Evolutionary conservation across 2,329 filamentous ascomycete species (phyloP).

Genomic region (Aspergillus pseudoterreus): DNA sequence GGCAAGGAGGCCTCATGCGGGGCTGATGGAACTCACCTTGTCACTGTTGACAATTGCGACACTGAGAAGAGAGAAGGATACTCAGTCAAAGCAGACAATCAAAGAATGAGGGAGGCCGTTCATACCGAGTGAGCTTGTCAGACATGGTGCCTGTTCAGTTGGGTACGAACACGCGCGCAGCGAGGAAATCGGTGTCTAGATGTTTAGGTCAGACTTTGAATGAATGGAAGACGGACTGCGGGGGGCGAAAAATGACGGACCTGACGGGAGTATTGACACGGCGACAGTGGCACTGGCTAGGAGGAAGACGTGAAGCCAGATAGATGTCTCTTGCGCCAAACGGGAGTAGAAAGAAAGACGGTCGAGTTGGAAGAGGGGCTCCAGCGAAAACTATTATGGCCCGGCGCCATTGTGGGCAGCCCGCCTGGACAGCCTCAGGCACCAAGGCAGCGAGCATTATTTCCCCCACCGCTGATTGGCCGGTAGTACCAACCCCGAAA

Average conservation of each 20-base stretch:
- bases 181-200: neutral
- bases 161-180: slow-evolving; percentile 7
- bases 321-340: neutral
- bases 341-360: slow-evolving; percentile 1
- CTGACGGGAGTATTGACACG: slow-evolving; percentile 7
- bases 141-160: slow-evolving; percentile 60
- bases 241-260: neutral
- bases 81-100: slow-evolving; percentile 7
- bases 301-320: slow-evolving; percentile 10
- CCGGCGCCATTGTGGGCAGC: slow-evolving; percentile 22
- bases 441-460: slow-evolving; percentile 13
- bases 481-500: neutral
- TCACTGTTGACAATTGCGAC: slow-evolving; percentile 98
- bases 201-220: neutral
- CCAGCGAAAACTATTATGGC: slow-evolving; percentile 20
- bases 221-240: neutral
- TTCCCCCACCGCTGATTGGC: slow-evolving; percentile 18
- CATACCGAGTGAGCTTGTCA: slow-evolving; percentile 92
- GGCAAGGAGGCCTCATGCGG: slow-evolving; percentile 39
- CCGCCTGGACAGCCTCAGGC: slow-evolving; percentile 15
- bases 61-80: slow-evolving; percentile 49
- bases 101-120: neutral
- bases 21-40: slow-evolving; percentile 63
- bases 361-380: slow-evolving; percentile 20
- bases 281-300: slow-evolving; percentile 14